phyloP scores from a whole-genome alignment of 176 grass and related monocot genomes.

The Oryza punctata region DNA sequence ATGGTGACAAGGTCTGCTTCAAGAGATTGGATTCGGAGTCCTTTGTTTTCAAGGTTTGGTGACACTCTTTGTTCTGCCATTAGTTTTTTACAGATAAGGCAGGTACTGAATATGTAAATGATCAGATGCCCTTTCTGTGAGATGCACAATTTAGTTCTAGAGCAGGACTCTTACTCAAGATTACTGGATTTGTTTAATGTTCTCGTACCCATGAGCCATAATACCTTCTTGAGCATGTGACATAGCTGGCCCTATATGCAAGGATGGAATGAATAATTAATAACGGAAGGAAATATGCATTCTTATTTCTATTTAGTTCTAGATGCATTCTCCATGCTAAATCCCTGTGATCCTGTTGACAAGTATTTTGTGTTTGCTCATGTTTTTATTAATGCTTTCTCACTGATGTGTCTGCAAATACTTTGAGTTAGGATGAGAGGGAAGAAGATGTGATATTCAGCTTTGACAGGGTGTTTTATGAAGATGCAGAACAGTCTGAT shows the following conservation, averaged over 20 bases:
- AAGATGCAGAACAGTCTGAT: conserved; percentile 63
- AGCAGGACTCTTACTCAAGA: background rate
- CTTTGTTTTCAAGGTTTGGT: conserved; percentile 71
- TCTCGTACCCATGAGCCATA: background rate
- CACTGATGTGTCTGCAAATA: conserved; percentile 12
- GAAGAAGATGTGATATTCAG: conserved; percentile 73
- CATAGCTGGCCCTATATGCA: background rate
- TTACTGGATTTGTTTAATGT: background rate
- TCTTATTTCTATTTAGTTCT: background rate
- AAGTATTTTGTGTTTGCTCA: background rate
- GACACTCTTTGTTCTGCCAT: background rate
- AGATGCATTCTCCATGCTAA: background rate
- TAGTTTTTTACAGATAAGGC: background rate
- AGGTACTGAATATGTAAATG: background rate
- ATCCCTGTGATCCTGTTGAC: conserved; percentile 28
- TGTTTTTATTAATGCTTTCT: conserved; percentile 19
- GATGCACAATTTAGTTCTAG: background rate
- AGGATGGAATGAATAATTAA: background rate
- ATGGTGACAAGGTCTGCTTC: conserved; percentile 56
- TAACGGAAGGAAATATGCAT: background rate
- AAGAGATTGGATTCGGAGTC: conserved; percentile 62
- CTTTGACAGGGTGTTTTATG: conserved; percentile 85
- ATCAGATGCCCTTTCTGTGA: background rate
- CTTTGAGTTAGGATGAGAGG: conserved; percentile 62
- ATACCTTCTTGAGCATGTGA: conserved; percentile 16